A percentile compares a stretch with the other conserved stretches of the same genome.
Evolutionary conservation across 768 basidiomycete genomes (phyloP).

Genomic region (Tricholoma hemisulphureum): DNA sequence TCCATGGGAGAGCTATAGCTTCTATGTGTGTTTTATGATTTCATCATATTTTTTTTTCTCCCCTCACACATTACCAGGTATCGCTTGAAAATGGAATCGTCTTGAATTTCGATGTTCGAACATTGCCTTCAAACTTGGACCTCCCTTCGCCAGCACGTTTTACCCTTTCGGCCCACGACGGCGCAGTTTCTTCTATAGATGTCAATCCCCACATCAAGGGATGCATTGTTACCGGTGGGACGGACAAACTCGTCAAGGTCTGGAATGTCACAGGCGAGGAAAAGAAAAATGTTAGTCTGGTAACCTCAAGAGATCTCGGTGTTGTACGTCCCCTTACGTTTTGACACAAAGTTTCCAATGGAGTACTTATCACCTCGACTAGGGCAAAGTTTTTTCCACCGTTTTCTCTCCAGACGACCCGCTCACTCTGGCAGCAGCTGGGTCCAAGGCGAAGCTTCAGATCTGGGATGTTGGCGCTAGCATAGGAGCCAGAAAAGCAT

Average conservation of each 20-base stretch:
- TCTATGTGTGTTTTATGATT: constrained; percentile 63
- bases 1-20: constrained; percentile 84
- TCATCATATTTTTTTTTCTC: constrained; percentile 1
- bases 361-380: constrained; percentile 4
- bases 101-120: constrained; percentile 87
- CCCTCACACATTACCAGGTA: constrained; percentile 55
- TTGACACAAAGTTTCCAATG: neutral
- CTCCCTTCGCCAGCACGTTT: constrained; percentile 71
- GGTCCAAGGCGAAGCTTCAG: constrained; percentile 91
- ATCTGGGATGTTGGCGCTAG: constrained; percentile 94
- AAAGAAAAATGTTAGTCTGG: constrained; percentile 77
- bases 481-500: constrained; percentile 76
- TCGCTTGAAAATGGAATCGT: constrained; percentile 94
- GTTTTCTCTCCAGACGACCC: constrained; percentile 94
- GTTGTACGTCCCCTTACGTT: constrained; percentile 54
- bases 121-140: constrained; percentile 68
- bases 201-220: constrained; percentile 88
- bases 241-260: constrained; percentile 92
- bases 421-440: constrained; percentile 89
- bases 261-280: constrained; percentile 85
- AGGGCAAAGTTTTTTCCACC: constrained; percentile 97
- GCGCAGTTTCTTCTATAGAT: constrained; percentile 84
- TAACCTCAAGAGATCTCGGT: constrained; percentile 85
- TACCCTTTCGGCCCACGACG: constrained; percentile 92
- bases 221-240: constrained; percentile 90